Percentiles rank a stretch among this genome's conserved stretches.
phyloP scores from a whole-genome alignment of 192 early-diverging fungal genomes.

The Obelidium mucronatum region DNA sequence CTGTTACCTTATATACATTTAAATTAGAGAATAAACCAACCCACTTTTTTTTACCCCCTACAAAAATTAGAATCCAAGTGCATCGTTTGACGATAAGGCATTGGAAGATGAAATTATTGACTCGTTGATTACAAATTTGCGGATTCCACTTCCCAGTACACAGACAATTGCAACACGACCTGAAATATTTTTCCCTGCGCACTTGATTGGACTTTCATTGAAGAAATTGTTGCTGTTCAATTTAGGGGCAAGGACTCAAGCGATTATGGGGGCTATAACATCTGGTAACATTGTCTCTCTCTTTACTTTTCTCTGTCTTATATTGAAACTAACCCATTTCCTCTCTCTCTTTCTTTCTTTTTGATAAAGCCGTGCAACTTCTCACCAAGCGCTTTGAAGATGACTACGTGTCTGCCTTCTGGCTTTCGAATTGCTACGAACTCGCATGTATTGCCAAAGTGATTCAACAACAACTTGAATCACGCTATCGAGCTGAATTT shows the following conservation, averaged over 20 bases:
- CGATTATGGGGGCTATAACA: conserved; percentile 87
- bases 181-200: conserved; percentile 96
- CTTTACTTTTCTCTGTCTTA: not conserved
- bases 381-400: conserved; percentile 68
- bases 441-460: conserved; percentile 85
- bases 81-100: conserved; percentile 59
- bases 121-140: conserved; percentile 86
- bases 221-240: conserved; percentile 89
- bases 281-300: conserved; percentile 33
- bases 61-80: conserved; percentile 42
- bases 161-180: conserved; percentile 77
- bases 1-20: not conserved
- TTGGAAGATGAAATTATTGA: conserved; percentile 84
- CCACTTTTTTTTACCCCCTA: conserved; percentile 9
- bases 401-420: conserved; percentile 91
- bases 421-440: conserved; percentile 98
- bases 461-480: conserved; percentile 33
- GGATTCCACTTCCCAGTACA: conserved; percentile 85
- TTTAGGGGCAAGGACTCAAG: conserved; percentile 80
- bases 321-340: not conserved
- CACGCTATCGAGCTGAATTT: conserved; percentile 48
- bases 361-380: conserved; percentile 27
- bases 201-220: conserved; percentile 84
- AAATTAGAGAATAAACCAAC: conserved; percentile 36
- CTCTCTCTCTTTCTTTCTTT: conserved; percentile 12